Evolutionary conservation across 176 grass and related monocot genomes (phyloP).

Genomic region (Cocos nucifera): DNA sequence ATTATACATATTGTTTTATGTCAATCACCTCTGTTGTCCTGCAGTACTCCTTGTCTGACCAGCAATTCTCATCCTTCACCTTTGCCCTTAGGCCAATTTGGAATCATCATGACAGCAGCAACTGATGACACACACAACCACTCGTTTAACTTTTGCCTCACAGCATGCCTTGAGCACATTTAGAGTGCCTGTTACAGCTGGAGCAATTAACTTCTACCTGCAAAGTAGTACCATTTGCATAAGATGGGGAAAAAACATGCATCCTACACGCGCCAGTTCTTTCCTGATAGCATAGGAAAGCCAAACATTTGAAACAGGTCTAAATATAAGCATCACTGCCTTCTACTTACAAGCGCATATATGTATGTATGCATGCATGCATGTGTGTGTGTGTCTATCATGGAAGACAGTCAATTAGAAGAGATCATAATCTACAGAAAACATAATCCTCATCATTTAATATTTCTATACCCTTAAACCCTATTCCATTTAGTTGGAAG

Average conservation of each 20-base stretch:
- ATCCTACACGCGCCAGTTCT: not conserved
- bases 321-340: not conserved
- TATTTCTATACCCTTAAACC: too few species aligned
- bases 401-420: too few species aligned
- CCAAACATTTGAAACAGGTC: not conserved
- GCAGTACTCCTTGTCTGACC: constrained; percentile 19
- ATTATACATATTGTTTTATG: not conserved
- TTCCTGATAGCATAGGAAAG: not conserved
- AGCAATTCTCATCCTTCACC: constrained; percentile 9
- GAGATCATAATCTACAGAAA: too few species aligned
- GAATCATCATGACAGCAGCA: not conserved
- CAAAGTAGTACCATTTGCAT: not conserved
- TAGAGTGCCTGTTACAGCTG: constrained; percentile 15
- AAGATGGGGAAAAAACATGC: not conserved
- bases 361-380: too few species aligned
- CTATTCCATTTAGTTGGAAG: too few species aligned
- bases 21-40: constrained; percentile 5
- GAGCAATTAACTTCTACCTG: constrained; percentile 4
- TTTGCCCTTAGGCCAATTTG: not conserved
- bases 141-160: constrained; percentile 14
- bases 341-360: too few species aligned
- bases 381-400: too few species aligned
- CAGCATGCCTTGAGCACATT: constrained; percentile 20
- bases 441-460: too few species aligned
- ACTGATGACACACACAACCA: constrained; percentile 17